phyloP scores from a whole-genome alignment of 495 filamentous ascomycete species.

The Cudoniella acicularis region DNA sequence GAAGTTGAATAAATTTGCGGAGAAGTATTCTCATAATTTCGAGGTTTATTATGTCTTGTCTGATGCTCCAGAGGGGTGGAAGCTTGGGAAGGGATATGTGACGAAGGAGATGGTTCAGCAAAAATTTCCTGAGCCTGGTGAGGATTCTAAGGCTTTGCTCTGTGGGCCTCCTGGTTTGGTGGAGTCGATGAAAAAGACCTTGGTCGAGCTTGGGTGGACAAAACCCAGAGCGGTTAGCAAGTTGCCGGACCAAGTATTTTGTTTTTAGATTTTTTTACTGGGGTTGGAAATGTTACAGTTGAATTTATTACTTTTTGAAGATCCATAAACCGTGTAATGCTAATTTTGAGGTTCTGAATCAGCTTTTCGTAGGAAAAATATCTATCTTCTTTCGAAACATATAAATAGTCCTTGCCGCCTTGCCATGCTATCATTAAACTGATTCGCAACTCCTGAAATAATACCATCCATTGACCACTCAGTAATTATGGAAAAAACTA shows the following conservation, averaged over 20 bases:
- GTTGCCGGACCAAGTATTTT: slow-evolving; percentile 79
- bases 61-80: slow-evolving; percentile 31
- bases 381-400: no score
- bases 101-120: slow-evolving; percentile 30
- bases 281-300: no score
- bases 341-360: no score
- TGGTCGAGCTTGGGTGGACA: slow-evolving; percentile 67
- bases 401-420: no score
- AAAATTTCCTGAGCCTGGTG: slow-evolving; percentile 21
- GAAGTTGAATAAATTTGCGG: slow-evolving; percentile 45
- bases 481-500: no score
- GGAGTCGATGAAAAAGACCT: slow-evolving; percentile 80
- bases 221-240: slow-evolving; percentile 75
- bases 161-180: slow-evolving; percentile 85
- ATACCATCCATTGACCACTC: no score
- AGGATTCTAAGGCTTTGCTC: slow-evolving; percentile 69
- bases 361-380: no score
- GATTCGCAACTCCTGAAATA: no score
- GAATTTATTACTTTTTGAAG: no score
- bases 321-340: no score
- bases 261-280: slow-evolving; percentile 45
- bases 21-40: slow-evolving; percentile 37
- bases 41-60: slow-evolving; percentile 45
- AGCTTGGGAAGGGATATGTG: slow-evolving; percentile 30
- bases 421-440: no score